phyloP scores from a whole-genome alignment of 2,329 filamentous ascomycete genomes.

The Eutypa lata region DNA sequence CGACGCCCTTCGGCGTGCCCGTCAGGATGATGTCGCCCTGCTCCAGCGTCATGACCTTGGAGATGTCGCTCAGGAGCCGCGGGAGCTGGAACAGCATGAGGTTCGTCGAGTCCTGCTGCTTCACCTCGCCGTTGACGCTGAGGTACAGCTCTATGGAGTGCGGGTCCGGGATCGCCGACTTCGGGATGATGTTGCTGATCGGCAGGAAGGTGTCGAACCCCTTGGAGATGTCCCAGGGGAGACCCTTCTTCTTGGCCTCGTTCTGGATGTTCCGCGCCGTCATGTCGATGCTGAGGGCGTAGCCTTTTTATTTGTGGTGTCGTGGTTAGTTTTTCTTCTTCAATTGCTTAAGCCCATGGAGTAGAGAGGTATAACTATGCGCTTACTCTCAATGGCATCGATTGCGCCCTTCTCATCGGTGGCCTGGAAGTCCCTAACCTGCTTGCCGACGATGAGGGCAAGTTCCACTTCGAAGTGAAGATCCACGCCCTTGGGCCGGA shows the following conservation, averaged over 20 bases:
- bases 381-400: constrained; percentile 74
- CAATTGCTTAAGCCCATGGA: too few species aligned
- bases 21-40: constrained; percentile 91
- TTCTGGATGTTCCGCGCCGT: constrained; percentile 94
- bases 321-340: too few species aligned
- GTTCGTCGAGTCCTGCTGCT: constrained; percentile 84
- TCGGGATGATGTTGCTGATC: constrained; percentile 76
- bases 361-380: too few species aligned
- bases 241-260: constrained; percentile 93
- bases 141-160: constrained; percentile 86
- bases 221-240: constrained; percentile 95
- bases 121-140: constrained; percentile 73
- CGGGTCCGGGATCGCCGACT: constrained; percentile 77
- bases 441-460: constrained; percentile 82
- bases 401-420: constrained; percentile 73
- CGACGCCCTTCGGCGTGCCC: constrained; percentile 96
- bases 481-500: constrained; percentile 77
- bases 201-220: constrained; percentile 98
- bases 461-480: constrained; percentile 96
- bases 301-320: constrained; percentile 51
- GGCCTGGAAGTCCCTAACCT: constrained; percentile 69
- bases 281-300: constrained; percentile 93
- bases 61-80: constrained; percentile 84
- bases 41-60: constrained; percentile 89
- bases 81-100: constrained; percentile 94